Percentiles rank a stretch among this genome's conserved stretches.
These are phyloP conservation scores for Glonium stellatum DNA, from an alignment of 495 filamentous ascomycete genomes.

Conservation along the genomic window DNA sequence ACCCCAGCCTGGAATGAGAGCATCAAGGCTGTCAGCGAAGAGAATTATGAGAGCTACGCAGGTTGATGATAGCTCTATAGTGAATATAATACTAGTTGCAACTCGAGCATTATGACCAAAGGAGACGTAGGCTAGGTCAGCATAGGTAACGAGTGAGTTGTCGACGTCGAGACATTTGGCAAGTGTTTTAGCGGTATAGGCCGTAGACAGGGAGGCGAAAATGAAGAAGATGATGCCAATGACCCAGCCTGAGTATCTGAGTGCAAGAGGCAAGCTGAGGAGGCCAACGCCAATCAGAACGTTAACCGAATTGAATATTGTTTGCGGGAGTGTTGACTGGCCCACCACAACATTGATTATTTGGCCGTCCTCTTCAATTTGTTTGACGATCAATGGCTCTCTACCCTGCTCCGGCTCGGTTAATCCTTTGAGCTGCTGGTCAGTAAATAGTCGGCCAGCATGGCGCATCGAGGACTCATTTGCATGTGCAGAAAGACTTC, in stretches of 20 bases:
- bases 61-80: slow-evolving; percentile 76
- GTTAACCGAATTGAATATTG: slow-evolving; percentile 94
- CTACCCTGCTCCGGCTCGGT: slow-evolving; percentile 55
- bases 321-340: slow-evolving; percentile 90
- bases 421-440: slow-evolving; percentile 54
- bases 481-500: slow-evolving; percentile 61
- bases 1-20: slow-evolving; percentile 66
- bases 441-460: slow-evolving; percentile 62
- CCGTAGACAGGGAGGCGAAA: slow-evolving; percentile 65
- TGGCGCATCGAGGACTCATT: slow-evolving; percentile 63
- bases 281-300: slow-evolving; percentile 89
- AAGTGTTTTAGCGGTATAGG: slow-evolving; percentile 80
- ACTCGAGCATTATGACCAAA: slow-evolving; percentile 80
- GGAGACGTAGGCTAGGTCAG: slow-evolving; percentile 85
- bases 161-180: slow-evolving; percentile 87
- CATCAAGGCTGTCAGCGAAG: slow-evolving; percentile 83
- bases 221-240: slow-evolving; percentile 70
- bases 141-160: slow-evolving; percentile 75
- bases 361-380: slow-evolving; percentile 78
- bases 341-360: slow-evolving; percentile 76
- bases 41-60: slow-evolving; percentile 89
- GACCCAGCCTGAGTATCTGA: slow-evolving; percentile 89
- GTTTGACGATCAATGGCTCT: slow-evolving; percentile 75
- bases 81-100: slow-evolving; percentile 77
- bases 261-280: slow-evolving; percentile 77